A percentile compares a stretch with the other conserved stretches of the same genome.
These are phyloP conservation scores for Coemansia sp. DNA, from an alignment of 192 early-diverging fungal species.

Conservation along the genomic window DNA sequence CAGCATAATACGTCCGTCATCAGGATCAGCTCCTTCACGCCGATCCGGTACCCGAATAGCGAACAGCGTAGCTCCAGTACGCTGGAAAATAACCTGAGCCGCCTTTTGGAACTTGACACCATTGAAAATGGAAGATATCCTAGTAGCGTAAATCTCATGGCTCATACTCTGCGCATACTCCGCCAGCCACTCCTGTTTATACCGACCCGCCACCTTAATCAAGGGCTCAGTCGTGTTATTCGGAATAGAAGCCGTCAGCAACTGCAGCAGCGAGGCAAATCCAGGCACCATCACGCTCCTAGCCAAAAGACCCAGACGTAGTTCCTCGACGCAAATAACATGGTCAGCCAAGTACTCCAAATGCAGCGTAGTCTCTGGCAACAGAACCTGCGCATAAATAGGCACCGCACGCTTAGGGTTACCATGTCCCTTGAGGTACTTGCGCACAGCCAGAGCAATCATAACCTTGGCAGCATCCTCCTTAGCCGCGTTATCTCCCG, in stretches of 20 bases:
- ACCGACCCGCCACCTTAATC: slow-evolving; percentile 26
- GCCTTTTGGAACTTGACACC: slow-evolving; percentile 61
- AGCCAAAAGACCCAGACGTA: slow-evolving; percentile 69
- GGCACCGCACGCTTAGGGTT: slow-evolving; percentile 24
- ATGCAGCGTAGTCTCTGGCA: slow-evolving; percentile 74
- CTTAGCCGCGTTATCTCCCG: slow-evolving; percentile 50
- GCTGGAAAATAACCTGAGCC: slow-evolving; percentile 61
- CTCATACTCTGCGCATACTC: slow-evolving; percentile 65
- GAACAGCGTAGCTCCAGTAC: slow-evolving; percentile 64
- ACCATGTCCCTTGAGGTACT: slow-evolving; percentile 56
- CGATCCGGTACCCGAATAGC: slow-evolving; percentile 51
- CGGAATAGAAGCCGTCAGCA: slow-evolving; percentile 70
- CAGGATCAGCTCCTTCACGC: not conserved
- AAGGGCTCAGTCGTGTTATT: slow-evolving; percentile 52
- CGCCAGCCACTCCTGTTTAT: slow-evolving; percentile 56
- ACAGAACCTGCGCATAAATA: slow-evolving; percentile 64
- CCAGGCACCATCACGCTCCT: slow-evolving; percentile 72
- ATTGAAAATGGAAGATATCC: slow-evolving; percentile 49
- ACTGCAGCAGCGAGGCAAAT: slow-evolving; percentile 68
- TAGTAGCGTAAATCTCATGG: slow-evolving; percentile 68
- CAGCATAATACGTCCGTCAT: slow-evolving; percentile 45
- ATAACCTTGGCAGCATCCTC: slow-evolving; percentile 75
- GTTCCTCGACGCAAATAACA: slow-evolving; percentile 73
- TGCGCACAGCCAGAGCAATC: slow-evolving; percentile 71
- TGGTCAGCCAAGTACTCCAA: slow-evolving; percentile 73